These are phyloP conservation scores for Ganoderma sp. DNA, from an alignment of 1,284 basidiomycete genomes.

Conservation along the genomic window DNA sequence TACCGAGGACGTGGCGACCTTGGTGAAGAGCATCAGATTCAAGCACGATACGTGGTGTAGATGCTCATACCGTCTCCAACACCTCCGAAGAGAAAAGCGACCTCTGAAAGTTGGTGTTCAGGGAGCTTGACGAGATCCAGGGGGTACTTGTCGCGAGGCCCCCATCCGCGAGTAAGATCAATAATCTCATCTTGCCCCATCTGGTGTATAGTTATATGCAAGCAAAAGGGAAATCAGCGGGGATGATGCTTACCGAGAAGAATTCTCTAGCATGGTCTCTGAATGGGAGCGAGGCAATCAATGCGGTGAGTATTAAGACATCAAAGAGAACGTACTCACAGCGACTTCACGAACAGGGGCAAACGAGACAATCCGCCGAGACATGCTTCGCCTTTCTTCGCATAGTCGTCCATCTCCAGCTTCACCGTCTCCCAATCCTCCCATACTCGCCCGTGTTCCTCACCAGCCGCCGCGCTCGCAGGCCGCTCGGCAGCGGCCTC, in stretches of 20 bases:
- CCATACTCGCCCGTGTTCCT: conserved; percentile 10
- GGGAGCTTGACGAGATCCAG: conserved; percentile 18
- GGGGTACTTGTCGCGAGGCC: conserved; percentile 11
- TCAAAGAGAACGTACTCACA: conserved; percentile 18
- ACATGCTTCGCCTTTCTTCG: conserved; percentile 12
- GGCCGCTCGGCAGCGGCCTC: background rate
- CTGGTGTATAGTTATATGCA: background rate
- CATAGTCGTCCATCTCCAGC: conserved; percentile 6
- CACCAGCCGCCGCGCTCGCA: background rate
- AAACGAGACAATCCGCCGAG: conserved; percentile 18
- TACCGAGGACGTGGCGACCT: conserved; percentile 35
- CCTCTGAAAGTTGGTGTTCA: conserved; percentile 13
- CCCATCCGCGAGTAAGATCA: conserved; percentile 28
- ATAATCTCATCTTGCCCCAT: conserved; percentile 26
- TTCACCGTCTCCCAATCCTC: conserved; percentile 18
- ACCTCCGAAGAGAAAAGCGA: conserved; percentile 32
- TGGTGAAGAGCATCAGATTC: background rate
- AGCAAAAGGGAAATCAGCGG: too few species aligned
- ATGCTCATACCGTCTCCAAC: conserved; percentile 32
- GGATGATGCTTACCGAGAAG: conserved; percentile 12
- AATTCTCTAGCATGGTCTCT: conserved; percentile 16
- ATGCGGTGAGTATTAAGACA: background rate
- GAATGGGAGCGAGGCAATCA: background rate
- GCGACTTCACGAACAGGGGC: conserved; percentile 13
- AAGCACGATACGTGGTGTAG: background rate